Percentiles rank a stretch among this genome's conserved stretches.
phyloP scores from a whole-genome alignment of 2,329 filamentous ascomycete genomes.

The Calonectria naviculata region DNA sequence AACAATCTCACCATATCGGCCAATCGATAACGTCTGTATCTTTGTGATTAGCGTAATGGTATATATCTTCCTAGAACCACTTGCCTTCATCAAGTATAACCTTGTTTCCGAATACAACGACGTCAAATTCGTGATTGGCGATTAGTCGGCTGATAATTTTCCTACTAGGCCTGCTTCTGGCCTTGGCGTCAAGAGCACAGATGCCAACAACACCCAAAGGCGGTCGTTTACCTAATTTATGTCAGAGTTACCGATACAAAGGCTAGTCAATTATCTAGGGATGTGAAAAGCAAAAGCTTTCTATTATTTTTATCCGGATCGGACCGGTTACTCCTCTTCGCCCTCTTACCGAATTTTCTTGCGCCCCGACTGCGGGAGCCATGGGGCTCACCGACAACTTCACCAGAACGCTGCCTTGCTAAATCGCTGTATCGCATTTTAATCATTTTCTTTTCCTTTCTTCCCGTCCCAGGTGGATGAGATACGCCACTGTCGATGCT shows the following conservation, averaged over 20 bases:
- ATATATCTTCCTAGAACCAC: constrained; percentile 35
- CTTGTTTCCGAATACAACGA: constrained; percentile 98
- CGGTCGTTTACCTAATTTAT: too few relatives aligned
- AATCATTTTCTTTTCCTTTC: too few relatives aligned
- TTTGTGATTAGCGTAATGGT: constrained; percentile 26
- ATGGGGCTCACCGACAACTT: constrained; percentile 60
- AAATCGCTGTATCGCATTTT: too few relatives aligned
- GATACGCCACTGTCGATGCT: too few relatives aligned
- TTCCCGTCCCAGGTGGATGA: too few relatives aligned
- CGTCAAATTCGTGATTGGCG: constrained; percentile 91
- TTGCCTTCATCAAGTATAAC: constrained; percentile 92
- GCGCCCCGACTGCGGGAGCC: constrained; percentile 75
- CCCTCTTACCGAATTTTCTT: constrained; percentile 66
- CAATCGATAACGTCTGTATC: constrained; percentile 85
- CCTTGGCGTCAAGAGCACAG: constrained; percentile 95
- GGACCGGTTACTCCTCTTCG: too few relatives aligned
- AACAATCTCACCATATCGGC: constrained; percentile 78
- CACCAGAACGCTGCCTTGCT: too few relatives aligned
- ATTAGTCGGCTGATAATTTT: constrained; percentile 96
- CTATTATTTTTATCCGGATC: too few relatives aligned
- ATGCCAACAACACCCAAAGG: constrained; percentile 83
- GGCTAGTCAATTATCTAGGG: too few relatives aligned
- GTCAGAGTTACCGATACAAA: too few relatives aligned
- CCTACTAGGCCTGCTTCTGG: constrained; percentile 94
- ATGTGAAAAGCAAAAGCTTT: too few relatives aligned